Conservation (phyloP, 345 rosid species). For the Aurinia saxatilis region DNA sequence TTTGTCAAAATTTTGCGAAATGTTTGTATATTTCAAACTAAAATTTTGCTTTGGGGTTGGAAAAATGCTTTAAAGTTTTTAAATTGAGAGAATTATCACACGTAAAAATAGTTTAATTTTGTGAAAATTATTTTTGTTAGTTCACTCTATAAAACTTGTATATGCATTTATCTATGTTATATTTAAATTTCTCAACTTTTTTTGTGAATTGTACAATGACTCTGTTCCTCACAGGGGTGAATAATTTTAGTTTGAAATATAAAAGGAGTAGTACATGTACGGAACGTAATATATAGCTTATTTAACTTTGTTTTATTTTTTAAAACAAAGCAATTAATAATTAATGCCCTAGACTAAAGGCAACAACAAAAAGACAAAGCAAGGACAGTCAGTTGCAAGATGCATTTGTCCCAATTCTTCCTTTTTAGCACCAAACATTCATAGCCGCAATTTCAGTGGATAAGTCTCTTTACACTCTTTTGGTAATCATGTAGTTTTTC, state of each 20-base stretch:
- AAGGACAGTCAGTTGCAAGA: slow-evolving; percentile 4
- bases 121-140: too few species aligned
- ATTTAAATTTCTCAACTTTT: too few species aligned
- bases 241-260: too few species aligned
- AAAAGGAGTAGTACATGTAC: neutral
- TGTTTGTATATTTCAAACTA: too few species aligned
- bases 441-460: slow-evolving; percentile 26
- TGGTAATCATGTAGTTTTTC: neutral
- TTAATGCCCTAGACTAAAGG: slow-evolving; percentile 12
- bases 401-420: slow-evolving; percentile 14
- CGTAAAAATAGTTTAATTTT: too few species aligned
- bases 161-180: too few species aligned
- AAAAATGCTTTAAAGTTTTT: too few species aligned
- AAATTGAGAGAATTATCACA: too few species aligned
- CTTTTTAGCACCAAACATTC: slow-evolving; percentile 24
- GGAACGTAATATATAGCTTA: neutral
- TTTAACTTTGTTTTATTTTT: neutral
- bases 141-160: too few species aligned
- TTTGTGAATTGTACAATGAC: too few species aligned
- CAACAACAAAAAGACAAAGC: slow-evolving; percentile 29
- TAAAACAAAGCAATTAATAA: neutral
- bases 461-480: slow-evolving; percentile 23
- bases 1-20: too few species aligned
- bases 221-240: neutral
- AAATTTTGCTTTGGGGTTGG: too few species aligned